A percentile compares a stretch with the other conserved stretches of the same genome.
phyloP scores from a whole-genome alignment of 495 filamentous ascomycete genomes.

The Hypoxylon fragiforme region DNA sequence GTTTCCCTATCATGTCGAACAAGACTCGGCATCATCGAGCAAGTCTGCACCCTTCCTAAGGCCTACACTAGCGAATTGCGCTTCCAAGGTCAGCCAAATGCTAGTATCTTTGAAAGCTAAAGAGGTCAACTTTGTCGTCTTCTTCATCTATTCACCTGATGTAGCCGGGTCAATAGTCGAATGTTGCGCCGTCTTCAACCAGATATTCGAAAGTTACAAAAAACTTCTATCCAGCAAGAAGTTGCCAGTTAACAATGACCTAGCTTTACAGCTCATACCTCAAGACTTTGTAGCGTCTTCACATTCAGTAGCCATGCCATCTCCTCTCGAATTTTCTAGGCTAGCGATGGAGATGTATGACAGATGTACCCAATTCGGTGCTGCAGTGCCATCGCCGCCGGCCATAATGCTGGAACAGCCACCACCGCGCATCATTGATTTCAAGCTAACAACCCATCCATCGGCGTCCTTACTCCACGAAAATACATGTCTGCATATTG shows the following conservation, averaged over 20 bases:
- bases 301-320: constrained; percentile 65
- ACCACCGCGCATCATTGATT: constrained; percentile 72
- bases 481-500: constrained; percentile 82
- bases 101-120: constrained; percentile 39
- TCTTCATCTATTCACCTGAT: constrained; percentile 77
- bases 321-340: constrained; percentile 65
- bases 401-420: constrained; percentile 76
- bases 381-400: constrained; percentile 54
- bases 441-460: constrained; percentile 70
- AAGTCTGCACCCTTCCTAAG: constrained; percentile 39
- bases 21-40: constrained; percentile 37
- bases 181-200: constrained; percentile 77
- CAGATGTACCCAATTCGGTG: constrained; percentile 66
- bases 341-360: constrained; percentile 87
- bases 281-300: constrained; percentile 68
- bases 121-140: constrained; percentile 74
- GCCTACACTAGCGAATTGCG: constrained; percentile 29
- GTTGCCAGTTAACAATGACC: constrained; percentile 59
- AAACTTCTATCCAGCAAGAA: constrained; percentile 56
- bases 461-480: constrained; percentile 78
- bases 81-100: constrained; percentile 40
- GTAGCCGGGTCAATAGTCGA: constrained; percentile 67
- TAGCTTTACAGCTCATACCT: constrained; percentile 84
- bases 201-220: constrained; percentile 71
- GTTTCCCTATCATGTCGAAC: constrained; percentile 54